Percentiles rank a stretch among this genome's conserved stretches.
phyloP scores from a whole-genome alignment of 2,329 filamentous ascomycete genomes.

The Hyphodiscus sp. region DNA sequence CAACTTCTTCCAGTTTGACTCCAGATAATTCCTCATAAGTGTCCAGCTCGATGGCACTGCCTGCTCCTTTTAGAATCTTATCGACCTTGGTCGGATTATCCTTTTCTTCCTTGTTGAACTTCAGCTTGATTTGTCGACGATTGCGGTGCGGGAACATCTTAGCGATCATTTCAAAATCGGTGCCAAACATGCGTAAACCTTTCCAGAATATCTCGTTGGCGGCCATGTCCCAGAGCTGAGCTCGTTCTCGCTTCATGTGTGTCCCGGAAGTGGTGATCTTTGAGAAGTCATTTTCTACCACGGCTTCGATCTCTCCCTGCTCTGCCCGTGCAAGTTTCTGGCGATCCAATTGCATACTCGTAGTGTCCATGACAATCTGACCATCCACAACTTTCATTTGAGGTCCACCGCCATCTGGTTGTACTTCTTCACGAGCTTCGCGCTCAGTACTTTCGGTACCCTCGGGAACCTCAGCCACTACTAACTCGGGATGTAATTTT shows the following conservation, averaged over 20 bases:
- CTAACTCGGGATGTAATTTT: constrained; percentile 23
- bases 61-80: constrained; percentile 54
- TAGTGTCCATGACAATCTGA: constrained; percentile 64
- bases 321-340: constrained; percentile 55
- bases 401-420: constrained; percentile 7
- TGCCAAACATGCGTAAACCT: constrained; percentile 69
- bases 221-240: constrained; percentile 63
- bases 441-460: constrained; percentile 1
- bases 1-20: constrained; percentile 48
- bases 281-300: constrained; percentile 75
- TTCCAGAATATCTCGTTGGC: constrained; percentile 73
- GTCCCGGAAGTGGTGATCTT: constrained; percentile 62
- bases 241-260: constrained; percentile 58
- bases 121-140: constrained; percentile 70
- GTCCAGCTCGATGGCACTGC: constrained; percentile 53
- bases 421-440: constrained; percentile 4
- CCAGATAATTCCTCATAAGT: constrained; percentile 52
- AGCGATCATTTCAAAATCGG: constrained; percentile 75
- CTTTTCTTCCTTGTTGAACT: constrained; percentile 75
- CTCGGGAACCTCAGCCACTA: background rate
- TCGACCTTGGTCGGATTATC: constrained; percentile 58
- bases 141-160: constrained; percentile 68
- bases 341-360: constrained; percentile 60
- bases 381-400: constrained; percentile 38
- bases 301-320: constrained; percentile 46